Evolutionary conservation across 2,329 filamentous ascomycete genomes (phyloP).

Genomic region (Talaromyces sp.): DNA sequence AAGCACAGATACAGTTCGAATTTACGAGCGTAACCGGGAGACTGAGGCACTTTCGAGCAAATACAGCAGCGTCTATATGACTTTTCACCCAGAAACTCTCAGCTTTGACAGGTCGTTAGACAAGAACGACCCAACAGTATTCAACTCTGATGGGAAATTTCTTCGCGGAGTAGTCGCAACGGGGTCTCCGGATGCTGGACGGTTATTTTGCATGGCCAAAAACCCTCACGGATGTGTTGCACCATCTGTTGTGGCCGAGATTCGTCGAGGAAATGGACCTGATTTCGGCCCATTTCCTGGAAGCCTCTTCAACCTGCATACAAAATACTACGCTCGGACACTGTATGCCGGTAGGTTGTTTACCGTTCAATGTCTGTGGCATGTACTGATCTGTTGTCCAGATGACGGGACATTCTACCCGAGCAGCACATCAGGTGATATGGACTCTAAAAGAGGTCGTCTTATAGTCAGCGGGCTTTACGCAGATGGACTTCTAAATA

Average conservation of each 20-base stretch:
- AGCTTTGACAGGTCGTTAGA: slow-evolving; percentile 20
- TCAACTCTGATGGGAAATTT: slow-evolving; percentile 19
- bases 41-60: slow-evolving; percentile 19
- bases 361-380: background rate
- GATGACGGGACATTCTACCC: slow-evolving; percentile 21
- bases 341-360: slow-evolving; percentile 18
- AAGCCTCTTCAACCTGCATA: slow-evolving; percentile 13
- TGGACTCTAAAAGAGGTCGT: slow-evolving; percentile 21
- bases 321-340: slow-evolving; percentile 18
- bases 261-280: slow-evolving; percentile 18
- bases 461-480: slow-evolving; percentile 20
- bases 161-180: slow-evolving; percentile 20
- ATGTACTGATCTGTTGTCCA: slow-evolving; percentile 1
- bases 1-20: slow-evolving; percentile 12
- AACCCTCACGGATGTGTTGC: slow-evolving; percentile 18
- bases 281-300: slow-evolving; percentile 21
- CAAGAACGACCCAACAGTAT: slow-evolving; percentile 18
- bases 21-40: slow-evolving; percentile 20
- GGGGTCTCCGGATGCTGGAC: slow-evolving; percentile 18
- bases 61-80: slow-evolving; percentile 16
- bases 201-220: slow-evolving; percentile 19
- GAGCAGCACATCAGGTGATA: slow-evolving; percentile 18
- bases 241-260: slow-evolving; percentile 21
- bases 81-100: slow-evolving; percentile 21
- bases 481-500: slow-evolving; percentile 21